Evolutionary conservation across 768 basidiomycete genomes (phyloP), one percentile per base, ranked within the genome.

Genomic region (Boletellus ananas): DNA sequence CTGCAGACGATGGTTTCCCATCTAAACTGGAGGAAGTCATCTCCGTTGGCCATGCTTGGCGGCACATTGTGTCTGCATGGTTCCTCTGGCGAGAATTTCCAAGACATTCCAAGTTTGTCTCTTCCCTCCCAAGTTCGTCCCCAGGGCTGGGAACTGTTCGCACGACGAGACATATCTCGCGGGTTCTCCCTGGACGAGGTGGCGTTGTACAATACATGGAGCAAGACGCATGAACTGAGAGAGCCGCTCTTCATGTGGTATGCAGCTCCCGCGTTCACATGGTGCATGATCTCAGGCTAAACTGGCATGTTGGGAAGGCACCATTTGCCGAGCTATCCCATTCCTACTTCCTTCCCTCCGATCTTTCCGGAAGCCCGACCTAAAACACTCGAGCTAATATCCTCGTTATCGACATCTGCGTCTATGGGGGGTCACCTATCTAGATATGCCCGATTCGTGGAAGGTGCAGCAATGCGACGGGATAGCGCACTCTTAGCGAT

Each of bases 301-400:
- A 56, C 40, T 16, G 14, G 25, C 42, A 1, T 34, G 53, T 37
- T 48, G 34, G 59, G 34, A 55, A 85, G 80, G 49, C 66, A 72
- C 23, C 78, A 77, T 61, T 66, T 74, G 4, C 65, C 72, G 8
- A 64, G 76, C n/a, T 86, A 79, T 58, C 82, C 84, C 8, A 63
- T 84, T 16, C 79, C 83, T 7, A 74, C 75, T 27, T 84, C 84
- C 7, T 85, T 81, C 61, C 83, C 84, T 6, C 57, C 62, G 4
- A 72, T 79, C 42, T 74, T 78, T 58, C 59, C 60, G 12, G 51
- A 25, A 1, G 18, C 45, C 17, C 54, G 49, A 25, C 60, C 61
- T 3, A 48, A 51, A 31, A 42, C 50, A 37, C 61, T 64, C 7
- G 50, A 63, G 41, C 34, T 60, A 47, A 64, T 80, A 47, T 77